A percentile compares a stretch with the other conserved stretches of the same genome.
These are phyloP conservation scores for Aureobasidium sp. DNA, from an alignment of 2,329 filamentous ascomycete species.

Conservation along the genomic window DNA sequence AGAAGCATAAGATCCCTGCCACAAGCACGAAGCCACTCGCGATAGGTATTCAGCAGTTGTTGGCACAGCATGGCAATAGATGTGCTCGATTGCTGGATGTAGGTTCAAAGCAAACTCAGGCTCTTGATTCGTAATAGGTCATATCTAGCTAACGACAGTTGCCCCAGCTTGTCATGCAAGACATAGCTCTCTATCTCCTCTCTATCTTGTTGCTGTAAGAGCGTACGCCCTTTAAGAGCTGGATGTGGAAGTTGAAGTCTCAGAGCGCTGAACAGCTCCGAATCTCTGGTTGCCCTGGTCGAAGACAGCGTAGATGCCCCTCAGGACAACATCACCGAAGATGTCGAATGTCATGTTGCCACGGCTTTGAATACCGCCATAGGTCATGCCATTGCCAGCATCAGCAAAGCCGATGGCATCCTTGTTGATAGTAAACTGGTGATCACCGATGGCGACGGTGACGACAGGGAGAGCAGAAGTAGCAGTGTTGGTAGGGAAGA, in stretches of 20 bases:
- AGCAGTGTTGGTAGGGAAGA: constrained; percentile 51
- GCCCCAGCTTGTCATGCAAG: background rate
- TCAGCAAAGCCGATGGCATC: constrained; percentile 56
- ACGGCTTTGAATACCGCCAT: constrained; percentile 59
- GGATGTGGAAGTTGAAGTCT: background rate
- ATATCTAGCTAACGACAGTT: background rate
- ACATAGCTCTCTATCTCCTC: background rate
- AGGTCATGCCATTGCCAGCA: constrained; percentile 49
- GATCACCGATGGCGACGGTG: constrained; percentile 56
- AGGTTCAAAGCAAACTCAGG: background rate
- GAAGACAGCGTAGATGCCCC: constrained; percentile 56
- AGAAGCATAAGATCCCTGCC: too few relatives aligned
- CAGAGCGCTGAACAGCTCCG: constrained; percentile 17
- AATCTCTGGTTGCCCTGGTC: constrained; percentile 41
- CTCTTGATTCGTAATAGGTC: background rate
- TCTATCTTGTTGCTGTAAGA: too few relatives aligned
- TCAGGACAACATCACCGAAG: constrained; percentile 54
- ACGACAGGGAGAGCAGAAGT: constrained; percentile 52
- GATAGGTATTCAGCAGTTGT: background rate
- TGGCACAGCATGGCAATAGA: background rate
- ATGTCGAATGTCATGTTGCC: constrained; percentile 56
- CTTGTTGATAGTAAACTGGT: constrained; percentile 54
- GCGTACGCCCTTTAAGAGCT: background rate
- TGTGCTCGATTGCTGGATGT: background rate
- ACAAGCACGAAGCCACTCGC: background rate